A percentile compares a stretch with the other conserved stretches of the same genome.
Conservation (phyloP, 1,139 yeast genomes). For the Geotrichum macrosporum region DNA sequence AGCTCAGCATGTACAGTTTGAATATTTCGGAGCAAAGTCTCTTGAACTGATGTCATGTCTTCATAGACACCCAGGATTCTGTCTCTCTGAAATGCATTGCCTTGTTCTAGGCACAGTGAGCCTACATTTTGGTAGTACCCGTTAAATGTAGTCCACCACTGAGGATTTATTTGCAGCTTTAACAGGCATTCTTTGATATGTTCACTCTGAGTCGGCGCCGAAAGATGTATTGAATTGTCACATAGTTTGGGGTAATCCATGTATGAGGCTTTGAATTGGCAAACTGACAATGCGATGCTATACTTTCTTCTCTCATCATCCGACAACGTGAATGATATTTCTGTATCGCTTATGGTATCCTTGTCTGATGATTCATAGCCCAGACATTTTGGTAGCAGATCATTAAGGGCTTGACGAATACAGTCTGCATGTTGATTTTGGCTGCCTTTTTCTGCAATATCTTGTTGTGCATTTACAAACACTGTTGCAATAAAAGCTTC, state of each 20-base stretch:
- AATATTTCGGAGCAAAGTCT: neutral
- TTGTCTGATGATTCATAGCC: neutral
- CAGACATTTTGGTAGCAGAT: constrained; percentile 2
- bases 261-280: constrained; percentile 16
- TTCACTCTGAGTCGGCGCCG: neutral
- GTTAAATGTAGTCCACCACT: constrained; percentile 19
- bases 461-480: neutral
- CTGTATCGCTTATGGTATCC: neutral
- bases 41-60: constrained; percentile 8
- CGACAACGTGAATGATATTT: constrained; percentile 4
- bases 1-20: neutral
- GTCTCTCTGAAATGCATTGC: constrained; percentile 13
- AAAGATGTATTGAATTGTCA: neutral
- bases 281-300: constrained; percentile 14
- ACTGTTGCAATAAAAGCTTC: constrained; percentile 1
- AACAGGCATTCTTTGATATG: constrained; percentile 8
- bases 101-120: constrained; percentile 14
- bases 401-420: constrained; percentile 1
- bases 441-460: neutral
- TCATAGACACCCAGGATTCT: constrained; percentile 4
- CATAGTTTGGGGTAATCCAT: constrained; percentile 10
- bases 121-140: constrained; percentile 19
- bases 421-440: constrained; percentile 5
- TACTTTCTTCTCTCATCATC: constrained; percentile 13
- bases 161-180: constrained; percentile 10